A percentile compares a stretch with the other conserved stretches of the same genome.
Conservation (phyloP, 345 rosid species). For the Salix viminalis region DNA sequence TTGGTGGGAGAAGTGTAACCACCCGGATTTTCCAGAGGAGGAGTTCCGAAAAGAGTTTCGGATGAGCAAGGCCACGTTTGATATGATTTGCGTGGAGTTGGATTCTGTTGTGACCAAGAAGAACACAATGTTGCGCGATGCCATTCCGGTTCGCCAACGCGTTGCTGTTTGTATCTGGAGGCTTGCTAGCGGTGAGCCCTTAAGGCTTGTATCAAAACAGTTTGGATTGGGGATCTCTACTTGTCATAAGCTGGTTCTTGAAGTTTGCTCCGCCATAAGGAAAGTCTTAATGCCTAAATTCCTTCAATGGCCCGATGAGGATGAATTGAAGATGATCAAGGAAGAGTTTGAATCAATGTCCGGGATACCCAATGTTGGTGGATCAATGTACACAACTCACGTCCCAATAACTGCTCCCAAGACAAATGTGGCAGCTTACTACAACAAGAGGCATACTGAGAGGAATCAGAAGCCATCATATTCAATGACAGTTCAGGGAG, state of each 20-base stretch:
- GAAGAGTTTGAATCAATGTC: slow-evolving; percentile 40
- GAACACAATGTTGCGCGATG: slow-evolving; percentile 84
- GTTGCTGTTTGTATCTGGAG: slow-evolving; percentile 90
- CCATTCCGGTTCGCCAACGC: slow-evolving; percentile 84
- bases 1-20: slow-evolving; percentile 77
- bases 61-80: slow-evolving; percentile 77
- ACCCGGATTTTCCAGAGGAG: slow-evolving; percentile 59
- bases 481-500: slow-evolving; percentile 78
- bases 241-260: slow-evolving; percentile 77
- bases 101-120: slow-evolving; percentile 69
- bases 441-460: slow-evolving; percentile 76
- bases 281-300: slow-evolving; percentile 64
- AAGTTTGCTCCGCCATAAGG: slow-evolving; percentile 70
- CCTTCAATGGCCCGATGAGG: slow-evolving; percentile 64
- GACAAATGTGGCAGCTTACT: slow-evolving; percentile 59
- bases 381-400: slow-evolving; percentile 81
- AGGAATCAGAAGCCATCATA: slow-evolving; percentile 81
- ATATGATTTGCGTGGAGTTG: slow-evolving; percentile 64
- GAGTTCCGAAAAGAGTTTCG: slow-evolving; percentile 66
- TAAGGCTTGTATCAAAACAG: slow-evolving; percentile 71
- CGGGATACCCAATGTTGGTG: slow-evolving; percentile 62
- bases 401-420: slow-evolving; percentile 81
- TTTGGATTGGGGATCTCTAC: slow-evolving; percentile 85
- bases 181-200: slow-evolving; percentile 78
- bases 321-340: slow-evolving; percentile 33